These are phyloP conservation scores for Solanum hybrid DNA, from an alignment of 305 asterid species.

Conservation along the genomic window DNA sequence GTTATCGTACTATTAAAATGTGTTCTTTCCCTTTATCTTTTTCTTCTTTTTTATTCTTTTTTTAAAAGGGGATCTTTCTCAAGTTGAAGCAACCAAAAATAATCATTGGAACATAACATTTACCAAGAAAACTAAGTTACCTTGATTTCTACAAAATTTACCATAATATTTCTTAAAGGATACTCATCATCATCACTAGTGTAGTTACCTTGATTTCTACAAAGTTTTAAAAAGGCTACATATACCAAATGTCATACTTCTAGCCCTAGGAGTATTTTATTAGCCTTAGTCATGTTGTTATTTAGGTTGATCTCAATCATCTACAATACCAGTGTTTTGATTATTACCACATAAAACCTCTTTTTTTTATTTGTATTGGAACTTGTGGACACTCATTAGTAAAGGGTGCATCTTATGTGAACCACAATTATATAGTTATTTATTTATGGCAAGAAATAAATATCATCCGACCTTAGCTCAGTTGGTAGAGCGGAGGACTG, in stretches of 20 bases:
- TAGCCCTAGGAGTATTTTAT: neutral
- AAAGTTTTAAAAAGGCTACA: neutral
- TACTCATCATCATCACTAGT: neutral
- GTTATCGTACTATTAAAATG: neutral
- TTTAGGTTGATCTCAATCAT: neutral
- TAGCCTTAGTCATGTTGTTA: neutral
- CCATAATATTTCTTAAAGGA: neutral
- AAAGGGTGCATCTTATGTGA: neutral
- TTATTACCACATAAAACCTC: neutral
- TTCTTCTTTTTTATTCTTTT: neutral
- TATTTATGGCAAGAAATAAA: rapidly evolving
- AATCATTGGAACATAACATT: neutral
- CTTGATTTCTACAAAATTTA: slow-evolving; percentile 12
- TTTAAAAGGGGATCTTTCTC: neutral
- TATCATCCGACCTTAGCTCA: slow-evolving; percentile 83
- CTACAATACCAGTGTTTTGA: neutral
- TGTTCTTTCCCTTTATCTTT: neutral
- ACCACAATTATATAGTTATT: neutral
- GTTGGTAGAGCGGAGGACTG: slow-evolving; percentile 99
- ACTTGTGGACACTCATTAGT: neutral
- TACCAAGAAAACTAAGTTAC: slow-evolving; percentile 9
- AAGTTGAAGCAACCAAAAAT: slow-evolving; percentile 6
- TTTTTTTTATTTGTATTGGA: neutral
- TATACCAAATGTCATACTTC: neutral
- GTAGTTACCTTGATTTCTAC: neutral